These are phyloP conservation scores for Eimeria praecox DNA, from an alignment of 169 alveolate genomes.

Conservation along the genomic window DNA sequence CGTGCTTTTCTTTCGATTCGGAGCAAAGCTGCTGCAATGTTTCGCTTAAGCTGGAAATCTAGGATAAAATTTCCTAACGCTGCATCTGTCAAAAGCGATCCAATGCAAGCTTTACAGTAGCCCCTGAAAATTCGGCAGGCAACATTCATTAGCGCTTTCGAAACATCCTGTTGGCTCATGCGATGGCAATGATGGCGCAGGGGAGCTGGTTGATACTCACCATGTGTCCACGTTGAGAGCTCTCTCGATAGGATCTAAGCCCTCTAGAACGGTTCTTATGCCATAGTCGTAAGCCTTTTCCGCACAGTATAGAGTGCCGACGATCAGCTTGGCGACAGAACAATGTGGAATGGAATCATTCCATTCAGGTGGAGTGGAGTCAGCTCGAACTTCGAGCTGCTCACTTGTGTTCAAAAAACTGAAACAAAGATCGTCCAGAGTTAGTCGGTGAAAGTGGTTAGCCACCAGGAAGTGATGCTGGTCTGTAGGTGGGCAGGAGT, in stretches of 20 bases:
- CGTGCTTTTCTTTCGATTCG: conserved; percentile 21
- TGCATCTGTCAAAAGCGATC: conserved; percentile 46
- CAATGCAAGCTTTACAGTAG: conserved; percentile 45
- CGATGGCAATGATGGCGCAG: background rate
- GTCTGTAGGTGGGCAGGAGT: background rate
- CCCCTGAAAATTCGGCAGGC: conserved; percentile 21
- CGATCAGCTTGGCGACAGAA: conserved; percentile 62
- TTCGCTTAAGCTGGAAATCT: conserved; percentile 15
- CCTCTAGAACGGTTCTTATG: conserved; percentile 48
- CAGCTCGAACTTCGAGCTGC: background rate
- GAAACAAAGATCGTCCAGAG: background rate
- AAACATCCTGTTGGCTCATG: background rate
- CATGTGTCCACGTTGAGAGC: conserved; percentile 57
- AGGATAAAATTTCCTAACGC: conserved; percentile 41
- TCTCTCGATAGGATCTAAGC: conserved; percentile 32
- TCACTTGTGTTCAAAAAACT: conserved; percentile 59
- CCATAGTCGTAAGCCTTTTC: conserved; percentile 75
- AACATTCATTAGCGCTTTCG: background rate
- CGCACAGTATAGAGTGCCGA: conserved; percentile 78
- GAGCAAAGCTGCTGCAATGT: background rate
- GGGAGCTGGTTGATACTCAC: conserved; percentile 4
- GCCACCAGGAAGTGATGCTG: background rate
- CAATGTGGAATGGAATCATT: background rate
- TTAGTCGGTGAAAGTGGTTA: background rate
- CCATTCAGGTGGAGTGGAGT: background rate